These are phyloP conservation scores for Porphyrellus cyaneotinctus DNA, from an alignment of 768 basidiomycete genomes.

Conservation along the genomic window DNA sequence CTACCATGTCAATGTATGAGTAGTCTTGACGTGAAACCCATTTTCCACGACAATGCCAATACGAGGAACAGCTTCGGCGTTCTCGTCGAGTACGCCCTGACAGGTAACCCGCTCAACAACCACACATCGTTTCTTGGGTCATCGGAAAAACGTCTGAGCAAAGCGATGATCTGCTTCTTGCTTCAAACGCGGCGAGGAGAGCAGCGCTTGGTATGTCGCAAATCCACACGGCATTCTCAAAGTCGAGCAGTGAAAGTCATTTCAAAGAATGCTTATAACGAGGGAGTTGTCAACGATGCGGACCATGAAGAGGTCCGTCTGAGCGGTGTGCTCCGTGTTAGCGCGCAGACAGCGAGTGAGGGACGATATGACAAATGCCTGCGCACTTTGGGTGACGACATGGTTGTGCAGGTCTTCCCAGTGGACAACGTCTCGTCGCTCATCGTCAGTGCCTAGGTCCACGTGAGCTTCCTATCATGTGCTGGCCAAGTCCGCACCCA, in stretches of 20 bases:
- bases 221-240: conserved; percentile 78
- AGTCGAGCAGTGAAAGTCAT: conserved; percentile 68
- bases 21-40: conserved; percentile 77
- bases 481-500: not conserved
- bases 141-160: conserved; percentile 55
- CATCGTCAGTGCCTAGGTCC: conserved; percentile 65
- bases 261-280: conserved; percentile 62
- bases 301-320: conserved; percentile 30
- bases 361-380: conserved; percentile 77
- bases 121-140: conserved; percentile 75
- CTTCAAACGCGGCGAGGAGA: conserved; percentile 39
- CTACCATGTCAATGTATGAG: conserved; percentile 62
- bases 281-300: conserved; percentile 47
- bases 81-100: conserved; percentile 58
- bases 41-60: conserved; percentile 88
- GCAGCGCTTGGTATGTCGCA: conserved; percentile 50
- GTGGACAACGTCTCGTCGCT: conserved; percentile 60
- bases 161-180: conserved; percentile 37
- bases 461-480: not conserved
- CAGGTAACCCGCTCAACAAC: conserved; percentile 72
- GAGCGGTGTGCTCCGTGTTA: conserved; percentile 57
- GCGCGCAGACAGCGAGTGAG: conserved; percentile 70
- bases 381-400: conserved; percentile 82
- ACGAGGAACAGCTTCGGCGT: conserved; percentile 56
- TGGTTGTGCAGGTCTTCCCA: conserved; percentile 88